These are phyloP conservation scores for Cicer bijugum DNA, from an alignment of 306 rosid species.

Conservation along the genomic window DNA sequence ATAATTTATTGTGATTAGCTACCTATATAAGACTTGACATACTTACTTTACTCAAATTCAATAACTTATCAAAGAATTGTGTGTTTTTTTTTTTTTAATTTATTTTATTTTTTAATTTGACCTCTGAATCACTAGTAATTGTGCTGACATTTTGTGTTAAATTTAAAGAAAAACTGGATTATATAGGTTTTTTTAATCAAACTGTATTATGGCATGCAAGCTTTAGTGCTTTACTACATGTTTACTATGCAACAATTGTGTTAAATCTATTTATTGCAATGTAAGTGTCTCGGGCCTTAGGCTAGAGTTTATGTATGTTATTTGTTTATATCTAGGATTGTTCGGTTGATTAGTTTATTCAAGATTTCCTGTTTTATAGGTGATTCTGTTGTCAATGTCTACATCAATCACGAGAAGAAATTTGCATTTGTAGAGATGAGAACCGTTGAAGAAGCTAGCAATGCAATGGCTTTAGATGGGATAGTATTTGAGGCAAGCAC, in stretches of 20 bases:
- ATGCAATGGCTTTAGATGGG: constrained; percentile 91
- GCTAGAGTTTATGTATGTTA: background rate
- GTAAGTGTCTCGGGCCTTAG: constrained; percentile 8
- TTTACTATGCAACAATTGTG: constrained; percentile 13
- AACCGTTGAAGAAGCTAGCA: constrained; percentile 90
- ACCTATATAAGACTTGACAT: constrained; percentile 5
- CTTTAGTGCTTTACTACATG: background rate
- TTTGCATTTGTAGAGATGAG: constrained; percentile 94
- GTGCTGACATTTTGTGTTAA: constrained; percentile 5
- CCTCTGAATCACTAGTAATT: background rate
- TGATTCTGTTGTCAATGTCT: constrained; percentile 84
- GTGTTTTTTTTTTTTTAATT: constrained; percentile 9
- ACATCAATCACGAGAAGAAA: constrained; percentile 86
- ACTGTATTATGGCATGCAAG: constrained; percentile 12
- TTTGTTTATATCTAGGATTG: constrained; percentile 23
- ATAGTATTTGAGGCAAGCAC: constrained; percentile 74
- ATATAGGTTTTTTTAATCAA: constrained; percentile 19
- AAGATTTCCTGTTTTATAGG: constrained; percentile 55
- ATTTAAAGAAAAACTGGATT: constrained; percentile 19
- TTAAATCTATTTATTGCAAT: constrained; percentile 6
- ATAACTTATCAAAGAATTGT: background rate
- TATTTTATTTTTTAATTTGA: background rate
- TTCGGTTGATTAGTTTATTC: constrained; percentile 39
- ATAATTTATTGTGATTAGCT: constrained; percentile 14
- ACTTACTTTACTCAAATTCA: constrained; percentile 11